These are phyloP conservation scores for Dryas integrifolia DNA, from an alignment of 331 rosid genomes.

Conservation along the genomic window DNA sequence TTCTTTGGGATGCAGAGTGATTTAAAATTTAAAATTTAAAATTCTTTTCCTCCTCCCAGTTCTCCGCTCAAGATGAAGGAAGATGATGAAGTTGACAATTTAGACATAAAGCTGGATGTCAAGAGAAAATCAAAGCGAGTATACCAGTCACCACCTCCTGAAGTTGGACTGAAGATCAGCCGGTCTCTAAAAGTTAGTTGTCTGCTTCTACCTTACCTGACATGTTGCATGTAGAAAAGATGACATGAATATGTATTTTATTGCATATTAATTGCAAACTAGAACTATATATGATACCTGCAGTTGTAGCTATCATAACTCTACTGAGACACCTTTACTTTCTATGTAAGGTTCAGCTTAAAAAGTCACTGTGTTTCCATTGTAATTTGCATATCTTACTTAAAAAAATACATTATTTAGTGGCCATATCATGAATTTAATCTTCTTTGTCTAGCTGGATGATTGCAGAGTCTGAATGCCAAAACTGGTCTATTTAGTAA, in stretches of 20 bases:
- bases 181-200: slow-evolving; percentile 91
- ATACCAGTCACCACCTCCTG: slow-evolving; percentile 83
- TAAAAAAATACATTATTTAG: not conserved
- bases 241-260: not conserved
- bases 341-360: no score
- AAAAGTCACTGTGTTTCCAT: no score
- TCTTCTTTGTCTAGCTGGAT: slow-evolving; percentile 70
- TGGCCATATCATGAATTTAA: slow-evolving; percentile 46
- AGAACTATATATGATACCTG: not conserved
- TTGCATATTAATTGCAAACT: not conserved
- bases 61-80: slow-evolving; percentile 82
- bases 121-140: slow-evolving; percentile 82
- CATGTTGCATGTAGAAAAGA: not conserved
- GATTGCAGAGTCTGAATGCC: slow-evolving; percentile 96
- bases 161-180: slow-evolving; percentile 91
- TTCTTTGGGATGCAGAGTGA: slow-evolving; percentile 4
- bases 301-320: not conserved
- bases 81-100: slow-evolving; percentile 88
- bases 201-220: slow-evolving; percentile 35
- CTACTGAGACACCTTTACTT: no score
- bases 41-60: slow-evolving; percentile 33
- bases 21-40: not conserved
- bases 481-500: slow-evolving; percentile 96
- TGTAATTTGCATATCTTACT: not conserved
- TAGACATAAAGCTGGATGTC: slow-evolving; percentile 69